Evolutionary conservation across 495 filamentous ascomycete species (phyloP), one percentile per base, ranked within the genome.

Genomic region (Wilcoxina mikolae): DNA sequence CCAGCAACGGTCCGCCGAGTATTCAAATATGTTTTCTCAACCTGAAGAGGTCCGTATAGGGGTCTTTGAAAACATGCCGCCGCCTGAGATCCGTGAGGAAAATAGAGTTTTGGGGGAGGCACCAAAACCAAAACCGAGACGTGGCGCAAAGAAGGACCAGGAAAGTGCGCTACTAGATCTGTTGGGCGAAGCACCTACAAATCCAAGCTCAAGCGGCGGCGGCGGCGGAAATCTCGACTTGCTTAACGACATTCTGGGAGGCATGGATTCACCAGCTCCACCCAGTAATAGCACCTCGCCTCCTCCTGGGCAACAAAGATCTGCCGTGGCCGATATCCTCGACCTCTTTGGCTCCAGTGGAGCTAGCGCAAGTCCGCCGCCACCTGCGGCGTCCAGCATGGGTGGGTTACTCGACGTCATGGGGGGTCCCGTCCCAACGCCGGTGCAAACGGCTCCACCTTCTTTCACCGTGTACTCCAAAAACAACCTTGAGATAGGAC

Each of bases 41-140:
- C 24, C 24, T 12, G 87, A 98, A 55, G 76, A 88, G 46, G 84
- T 98, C 53, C 81, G 90, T 25, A 76, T 78, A 41, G 91, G 91
- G 46, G 91, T 98, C 10, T 73, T 98, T 1, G 91, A 98, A 70
- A 86, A 88, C 65, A 98, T 98, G 91, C 91, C 91, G 11, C 78
- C 90, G 2, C 91, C 91, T 5, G 89, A 96, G 66, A 95, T 96
- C 60, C 86, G 87, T 51, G 91, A 98, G 67, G 83, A 89, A 65
- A 87, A 88, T 51, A 73, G 90, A 35, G 61, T 65, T 26, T 60
- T 64, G 25, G 50, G 50, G 10, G 44, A 89, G 84, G 74, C 93
- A 90, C 70, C 76, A 79, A 57, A 50, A 44, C 80, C 79, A 62
- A 86, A 85, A 66, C 79, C 78, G 35, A 84, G 81, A 60, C 74